Evolutionary conservation across 2,329 filamentous ascomycete species (phyloP).

Genomic region (Nothopassalora personata): DNA sequence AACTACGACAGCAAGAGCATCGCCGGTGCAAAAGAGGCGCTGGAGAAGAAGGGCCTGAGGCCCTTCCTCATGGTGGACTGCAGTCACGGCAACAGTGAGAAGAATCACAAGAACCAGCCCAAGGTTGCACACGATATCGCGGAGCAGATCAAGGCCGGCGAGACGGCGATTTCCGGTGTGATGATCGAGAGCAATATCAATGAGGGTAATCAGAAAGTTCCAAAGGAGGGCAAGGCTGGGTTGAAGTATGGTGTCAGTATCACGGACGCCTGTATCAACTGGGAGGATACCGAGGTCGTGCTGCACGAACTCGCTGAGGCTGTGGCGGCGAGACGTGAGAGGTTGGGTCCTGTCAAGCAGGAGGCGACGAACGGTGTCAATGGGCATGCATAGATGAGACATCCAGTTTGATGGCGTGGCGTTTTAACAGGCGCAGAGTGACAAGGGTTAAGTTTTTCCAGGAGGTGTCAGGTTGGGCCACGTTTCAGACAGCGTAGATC

Average conservation of each 20-base stretch:
- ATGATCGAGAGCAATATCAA: constrained; percentile 99
- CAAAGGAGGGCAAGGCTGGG: constrained; percentile 74
- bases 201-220: constrained; percentile 89
- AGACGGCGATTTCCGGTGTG: constrained; percentile 85
- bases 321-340: constrained; percentile 66
- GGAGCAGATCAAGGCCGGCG: constrained; percentile 78
- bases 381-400: constrained; percentile 13
- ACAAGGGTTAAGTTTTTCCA: background rate
- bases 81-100: constrained; percentile 78
- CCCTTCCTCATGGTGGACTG: constrained; percentile 94
- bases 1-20: constrained; percentile 90
- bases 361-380: constrained; percentile 18
- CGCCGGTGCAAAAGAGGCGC: constrained; percentile 70
- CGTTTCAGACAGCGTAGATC: background rate
- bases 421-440: background rate
- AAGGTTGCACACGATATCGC: constrained; percentile 80
- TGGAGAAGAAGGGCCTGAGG: constrained; percentile 64
- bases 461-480: background rate
- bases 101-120: constrained; percentile 96
- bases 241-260: constrained; percentile 94
- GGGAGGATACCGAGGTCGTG: constrained; percentile 79
- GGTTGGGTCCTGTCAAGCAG: constrained; percentile 30
- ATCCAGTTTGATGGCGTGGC: background rate
- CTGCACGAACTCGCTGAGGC: constrained; percentile 73
- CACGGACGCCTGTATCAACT: constrained; percentile 93